Evolutionary conservation across 345 rosid species (phyloP), one percentile per base, ranked within the genome.

Genomic region (Acer negundo): DNA sequence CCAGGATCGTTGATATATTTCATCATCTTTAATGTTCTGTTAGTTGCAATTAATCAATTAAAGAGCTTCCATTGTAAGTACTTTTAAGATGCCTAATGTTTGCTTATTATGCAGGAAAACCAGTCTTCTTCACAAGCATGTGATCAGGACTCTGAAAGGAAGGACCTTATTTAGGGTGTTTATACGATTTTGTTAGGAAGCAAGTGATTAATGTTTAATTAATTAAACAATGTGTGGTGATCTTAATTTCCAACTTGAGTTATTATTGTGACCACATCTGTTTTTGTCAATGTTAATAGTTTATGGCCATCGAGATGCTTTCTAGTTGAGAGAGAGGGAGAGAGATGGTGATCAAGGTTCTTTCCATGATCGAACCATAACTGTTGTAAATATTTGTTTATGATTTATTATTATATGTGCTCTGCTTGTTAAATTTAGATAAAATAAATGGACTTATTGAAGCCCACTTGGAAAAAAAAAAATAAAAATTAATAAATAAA

Each of bases 161-260:
- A 42, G 46, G 81, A 70, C 62, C n/a, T 10, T 74, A 42, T 42
- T 42, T 42, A 42, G 11, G 1, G 20, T 58, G 47, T 69, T 47
- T 51, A 73, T 26, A 26, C 72, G 67, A 76, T 78, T 80, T 86
- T 86, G 80, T 80, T 53, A 10, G 46, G 81, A 67, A 63, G 62
- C 69, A 16, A 53, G 63, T 15, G 7, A 3, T 23, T 55, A 3
- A 3, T 42, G 64, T 66, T 70, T 46, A 13, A 65, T 76, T 68
- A 44, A 23, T 67, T 76, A 23, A 58, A 61, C 9, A 15, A 7
- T 68, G 19, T 49, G 49, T 47, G 67, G 70, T 74, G 73, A 16
- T 66, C 20, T 42, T 77, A 64, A 73, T 10, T 68, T 26, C 13
- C 31, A 23, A 42, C 38, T 61, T 7, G 19, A 20, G 20, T 24